Evolutionary conservation across 1,284 basidiomycete genomes (phyloP).

Genomic region (Testicularia cyperi): DNA sequence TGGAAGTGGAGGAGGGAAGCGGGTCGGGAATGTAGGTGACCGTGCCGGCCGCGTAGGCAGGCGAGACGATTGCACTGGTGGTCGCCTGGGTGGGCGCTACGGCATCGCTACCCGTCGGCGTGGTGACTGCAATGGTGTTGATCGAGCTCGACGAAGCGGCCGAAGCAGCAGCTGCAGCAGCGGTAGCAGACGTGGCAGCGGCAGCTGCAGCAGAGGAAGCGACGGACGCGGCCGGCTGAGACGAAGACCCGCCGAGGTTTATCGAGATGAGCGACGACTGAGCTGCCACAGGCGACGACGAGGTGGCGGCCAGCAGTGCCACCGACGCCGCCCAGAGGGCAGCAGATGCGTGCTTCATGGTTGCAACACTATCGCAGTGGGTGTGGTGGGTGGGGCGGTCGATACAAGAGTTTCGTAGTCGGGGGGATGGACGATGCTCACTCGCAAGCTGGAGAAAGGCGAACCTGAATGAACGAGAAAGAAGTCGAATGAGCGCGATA

Average conservation of each 20-base stretch:
- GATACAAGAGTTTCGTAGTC: too few species aligned
- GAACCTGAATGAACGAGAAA: too few species aligned
- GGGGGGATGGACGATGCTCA: neutral
- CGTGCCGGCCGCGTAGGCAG: slow-evolving; percentile 28
- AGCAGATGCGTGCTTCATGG: slow-evolving; percentile 19
- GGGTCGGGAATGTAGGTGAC: slow-evolving; percentile 28
- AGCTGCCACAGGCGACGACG: slow-evolving; percentile 1
- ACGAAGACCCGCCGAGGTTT: slow-evolving; percentile 9
- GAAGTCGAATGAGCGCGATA: too few species aligned
- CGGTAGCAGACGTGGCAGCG: neutral
- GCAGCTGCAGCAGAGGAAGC: slow-evolving; percentile 2
- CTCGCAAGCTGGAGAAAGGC: too few species aligned
- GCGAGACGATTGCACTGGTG: slow-evolving; percentile 10
- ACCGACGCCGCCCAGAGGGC: slow-evolving; percentile 16
- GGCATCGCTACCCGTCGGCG: slow-evolving; percentile 2
- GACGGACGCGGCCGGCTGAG: slow-evolving; percentile 1
- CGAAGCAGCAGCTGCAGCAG: slow-evolving; percentile 1
- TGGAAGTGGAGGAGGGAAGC: slow-evolving; percentile 9
- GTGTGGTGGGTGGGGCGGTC: too few species aligned
- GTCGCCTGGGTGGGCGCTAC: slow-evolving; percentile 16
- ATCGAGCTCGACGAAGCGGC: slow-evolving; percentile 1
- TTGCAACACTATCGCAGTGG: too few species aligned
- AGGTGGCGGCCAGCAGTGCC: slow-evolving; percentile 11
- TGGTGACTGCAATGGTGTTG: slow-evolving; percentile 9
- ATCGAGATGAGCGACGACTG: slow-evolving; percentile 12